A percentile compares a stretch with the other conserved stretches of the same genome.
These are phyloP conservation scores for Fraxinus baroniana DNA, from an alignment of 305 asterid species.

Conservation along the genomic window DNA sequence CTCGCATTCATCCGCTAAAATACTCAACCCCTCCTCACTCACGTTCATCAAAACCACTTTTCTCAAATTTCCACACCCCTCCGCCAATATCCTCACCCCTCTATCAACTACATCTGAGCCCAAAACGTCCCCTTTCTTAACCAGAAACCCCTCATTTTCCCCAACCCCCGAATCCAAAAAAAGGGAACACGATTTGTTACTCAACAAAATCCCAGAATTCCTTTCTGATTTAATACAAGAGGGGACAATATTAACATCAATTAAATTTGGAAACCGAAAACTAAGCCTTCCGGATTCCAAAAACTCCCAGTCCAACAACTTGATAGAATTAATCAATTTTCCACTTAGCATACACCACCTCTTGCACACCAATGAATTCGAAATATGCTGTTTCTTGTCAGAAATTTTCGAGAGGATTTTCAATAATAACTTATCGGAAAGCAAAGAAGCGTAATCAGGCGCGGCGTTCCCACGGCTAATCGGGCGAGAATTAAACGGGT, in stretches of 20 bases:
- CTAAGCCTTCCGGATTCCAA: conserved; percentile 70
- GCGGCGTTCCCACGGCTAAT: conserved; percentile 2
- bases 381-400: conserved; percentile 41
- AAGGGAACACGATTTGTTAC: conserved; percentile 43
- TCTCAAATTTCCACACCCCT: conserved; percentile 60
- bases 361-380: conserved; percentile 68
- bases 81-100: conserved; percentile 60
- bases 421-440: conserved; percentile 60
- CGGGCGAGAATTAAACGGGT: conserved; percentile 35
- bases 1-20: conserved; percentile 62
- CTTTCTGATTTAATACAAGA: conserved; percentile 43
- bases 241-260: conserved; percentile 52
- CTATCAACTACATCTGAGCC: conserved; percentile 43
- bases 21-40: conserved; percentile 59
- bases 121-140: conserved; percentile 47
- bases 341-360: conserved; percentile 70
- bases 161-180: conserved; percentile 42
- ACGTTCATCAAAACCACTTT: conserved; percentile 54
- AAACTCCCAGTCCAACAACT: conserved; percentile 80
- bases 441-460: conserved; percentile 41
- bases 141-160: conserved; percentile 40
- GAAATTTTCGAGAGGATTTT: conserved; percentile 48
- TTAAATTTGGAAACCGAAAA: conserved; percentile 65
- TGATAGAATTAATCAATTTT: conserved; percentile 53
- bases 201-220: conserved; percentile 67